Evolutionary conservation across 106 monocot genomes (phyloP).

Genomic region (Allium cepa): DNA sequence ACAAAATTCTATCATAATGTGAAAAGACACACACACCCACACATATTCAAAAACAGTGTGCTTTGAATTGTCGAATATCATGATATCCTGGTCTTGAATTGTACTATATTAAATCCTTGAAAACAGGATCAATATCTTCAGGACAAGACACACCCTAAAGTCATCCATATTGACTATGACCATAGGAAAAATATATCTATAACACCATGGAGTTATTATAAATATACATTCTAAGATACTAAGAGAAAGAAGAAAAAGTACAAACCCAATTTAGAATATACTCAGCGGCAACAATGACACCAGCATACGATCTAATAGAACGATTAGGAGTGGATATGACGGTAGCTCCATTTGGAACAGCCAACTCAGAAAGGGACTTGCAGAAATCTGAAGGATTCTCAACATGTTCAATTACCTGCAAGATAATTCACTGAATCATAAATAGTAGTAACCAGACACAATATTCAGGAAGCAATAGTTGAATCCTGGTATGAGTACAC

Average conservation of each 20-base stretch:
- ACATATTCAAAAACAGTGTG: too few relatives aligned
- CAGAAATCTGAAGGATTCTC: constrained; percentile 79
- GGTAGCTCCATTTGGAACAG: constrained; percentile 60
- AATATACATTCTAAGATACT: background rate
- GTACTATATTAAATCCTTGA: background rate
- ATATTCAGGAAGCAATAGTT: too few relatives aligned
- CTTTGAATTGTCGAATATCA: background rate
- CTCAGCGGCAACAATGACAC: constrained; percentile 89
- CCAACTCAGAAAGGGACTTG: constrained; percentile 60
- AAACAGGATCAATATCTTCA: background rate
- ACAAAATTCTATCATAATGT: too few relatives aligned
- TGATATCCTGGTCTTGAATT: background rate
- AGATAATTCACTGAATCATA: too few relatives aligned
- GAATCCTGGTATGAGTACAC: too few relatives aligned
- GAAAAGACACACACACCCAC: too few relatives aligned
- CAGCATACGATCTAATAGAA: constrained; percentile 81
- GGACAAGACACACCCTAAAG: background rate
- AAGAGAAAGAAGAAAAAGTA: background rate
- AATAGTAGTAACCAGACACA: too few relatives aligned
- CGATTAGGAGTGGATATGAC: constrained; percentile 88
- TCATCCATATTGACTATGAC: background rate
- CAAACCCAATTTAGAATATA: constrained; percentile 95
- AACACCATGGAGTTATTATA: too few relatives aligned
- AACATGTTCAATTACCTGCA: constrained; percentile 98
- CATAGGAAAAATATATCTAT: background rate